Conservation (phyloP, 306 rosid species). For the Quercus parvula region DNA sequence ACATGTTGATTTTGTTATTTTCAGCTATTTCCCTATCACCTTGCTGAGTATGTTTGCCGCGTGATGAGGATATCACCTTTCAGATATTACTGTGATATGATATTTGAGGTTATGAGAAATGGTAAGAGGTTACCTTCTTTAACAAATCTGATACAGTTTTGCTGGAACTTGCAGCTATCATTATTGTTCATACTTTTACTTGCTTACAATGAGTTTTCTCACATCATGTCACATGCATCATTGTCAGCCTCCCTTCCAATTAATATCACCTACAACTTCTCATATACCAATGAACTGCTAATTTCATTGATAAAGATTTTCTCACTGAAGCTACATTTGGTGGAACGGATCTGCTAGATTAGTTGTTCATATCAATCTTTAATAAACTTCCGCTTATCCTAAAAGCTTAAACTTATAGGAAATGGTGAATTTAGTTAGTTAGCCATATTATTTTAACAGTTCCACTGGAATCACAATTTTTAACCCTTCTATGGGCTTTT, state of each 20-base stretch:
- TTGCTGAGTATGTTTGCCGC: conserved; percentile 85
- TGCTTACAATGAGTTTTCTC: not conserved
- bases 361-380: not conserved
- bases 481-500: not conserved
- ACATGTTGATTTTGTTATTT: conserved; percentile 35
- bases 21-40: conserved; percentile 96
- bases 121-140: conserved; percentile 47
- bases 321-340: not conserved
- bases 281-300: conserved; percentile 1
- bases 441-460: too few species aligned
- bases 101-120: conserved; percentile 92
- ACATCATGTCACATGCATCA: not conserved
- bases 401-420: too few species aligned
- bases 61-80: conserved; percentile 91
- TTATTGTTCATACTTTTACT: conserved; percentile 12
- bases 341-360: not conserved
- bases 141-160: conserved; percentile 26
- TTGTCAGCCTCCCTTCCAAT: not conserved
- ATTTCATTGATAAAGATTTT: not conserved
- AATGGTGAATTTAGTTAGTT: too few species aligned
- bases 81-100: conserved; percentile 94
- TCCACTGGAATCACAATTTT: not conserved
- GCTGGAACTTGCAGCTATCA: not conserved
- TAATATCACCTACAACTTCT: not conserved
- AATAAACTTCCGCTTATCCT: too few species aligned